Evolutionary conservation across 345 rosid genomes (phyloP), one percentile per base, ranked within the genome.

Genomic region (Eutrema heterophyllum): DNA sequence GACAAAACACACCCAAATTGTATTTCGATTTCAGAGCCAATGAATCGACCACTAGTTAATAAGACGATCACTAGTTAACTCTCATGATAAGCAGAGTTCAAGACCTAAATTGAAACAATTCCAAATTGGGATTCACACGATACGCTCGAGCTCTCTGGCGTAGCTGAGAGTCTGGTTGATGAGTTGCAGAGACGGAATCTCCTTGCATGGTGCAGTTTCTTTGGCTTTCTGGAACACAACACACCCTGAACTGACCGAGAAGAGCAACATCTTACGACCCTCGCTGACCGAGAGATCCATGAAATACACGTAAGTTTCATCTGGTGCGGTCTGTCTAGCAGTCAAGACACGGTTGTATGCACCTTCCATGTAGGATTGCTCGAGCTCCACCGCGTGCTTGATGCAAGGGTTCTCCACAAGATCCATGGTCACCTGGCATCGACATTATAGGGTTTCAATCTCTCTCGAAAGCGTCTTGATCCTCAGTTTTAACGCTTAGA

Each of bases 361-460:
- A 73, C 98, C 96, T 80, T 95, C 98, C 99, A 90, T 92, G 81
- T 90, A 95, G 0, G 99, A 95, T 68, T 90, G 98, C 91, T 95
- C 99, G 86, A 92, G 83, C 91, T 95, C 98, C 40, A 90, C 98
- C 0, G 99, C 98, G 68, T 95, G 97, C 78, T 86, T 85, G 84
- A 95, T 89, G 82, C 96, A 90, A 78, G 91, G 85, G 69, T 89
- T 86, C 68, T 92, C 98, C 73, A 95, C 30, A 27, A 1, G 9
- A 35, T 35, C 39, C 39, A 18, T 8, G 0, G 76, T 79, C 78
- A 94, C 98, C 93, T 74, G 27, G 90, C 97, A 81, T 94, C 97
- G 0, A 97, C 91, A 62, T 91, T 89, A 59, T 89, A 89, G 1
- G 97, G 97, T 81, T 94, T 89, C 85, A 94, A 79, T 93, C 91